Conservation (phyloP, 805 yeast genomes). For the Yamadazyma sp. region DNA sequence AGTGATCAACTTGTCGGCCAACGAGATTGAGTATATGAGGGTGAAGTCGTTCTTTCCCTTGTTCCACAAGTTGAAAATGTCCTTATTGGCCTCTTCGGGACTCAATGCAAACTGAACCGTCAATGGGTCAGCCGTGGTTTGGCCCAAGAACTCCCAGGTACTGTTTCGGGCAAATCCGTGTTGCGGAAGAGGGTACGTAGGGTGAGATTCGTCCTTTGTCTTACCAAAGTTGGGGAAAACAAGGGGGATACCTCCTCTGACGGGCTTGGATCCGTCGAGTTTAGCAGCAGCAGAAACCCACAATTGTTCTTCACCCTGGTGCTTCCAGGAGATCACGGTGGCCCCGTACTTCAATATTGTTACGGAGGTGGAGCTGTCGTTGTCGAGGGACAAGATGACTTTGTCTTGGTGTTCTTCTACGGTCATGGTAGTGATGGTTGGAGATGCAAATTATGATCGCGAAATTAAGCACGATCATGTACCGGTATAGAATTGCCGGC, state of each 20-base stretch:
- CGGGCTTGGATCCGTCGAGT: conserved; percentile 90
- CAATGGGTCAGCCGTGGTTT: conserved; percentile 64
- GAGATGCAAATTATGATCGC: too few species aligned
- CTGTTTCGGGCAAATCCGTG: conserved; percentile 95
- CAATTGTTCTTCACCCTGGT: conserved; percentile 72
- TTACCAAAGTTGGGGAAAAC: conserved; percentile 95
- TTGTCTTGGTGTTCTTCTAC: conserved; percentile 64
- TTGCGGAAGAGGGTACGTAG: conserved; percentile 76
- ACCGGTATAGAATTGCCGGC: too few species aligned
- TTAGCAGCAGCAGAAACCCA: conserved; percentile 80
- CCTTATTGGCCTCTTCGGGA: conserved; percentile 75
- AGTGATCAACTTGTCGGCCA: conserved; percentile 63
- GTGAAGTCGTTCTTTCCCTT: conserved; percentile 65
- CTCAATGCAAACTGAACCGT: conserved; percentile 89
- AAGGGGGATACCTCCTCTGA: conserved; percentile 95
- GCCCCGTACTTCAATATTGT: conserved; percentile 85
- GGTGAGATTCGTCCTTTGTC: conserved; percentile 46
- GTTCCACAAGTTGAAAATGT: conserved; percentile 57
- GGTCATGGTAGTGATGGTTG: too few species aligned
- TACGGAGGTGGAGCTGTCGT: conserved; percentile 52
- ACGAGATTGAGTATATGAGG: conserved; percentile 63
- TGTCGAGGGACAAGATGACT: conserved; percentile 60
- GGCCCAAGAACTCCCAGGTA: conserved; percentile 92
- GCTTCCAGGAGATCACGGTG: conserved; percentile 76
- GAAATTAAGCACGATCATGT: too few species aligned